phyloP scores from a whole-genome alignment of 345 rosid species.

The Populus davidiana region DNA sequence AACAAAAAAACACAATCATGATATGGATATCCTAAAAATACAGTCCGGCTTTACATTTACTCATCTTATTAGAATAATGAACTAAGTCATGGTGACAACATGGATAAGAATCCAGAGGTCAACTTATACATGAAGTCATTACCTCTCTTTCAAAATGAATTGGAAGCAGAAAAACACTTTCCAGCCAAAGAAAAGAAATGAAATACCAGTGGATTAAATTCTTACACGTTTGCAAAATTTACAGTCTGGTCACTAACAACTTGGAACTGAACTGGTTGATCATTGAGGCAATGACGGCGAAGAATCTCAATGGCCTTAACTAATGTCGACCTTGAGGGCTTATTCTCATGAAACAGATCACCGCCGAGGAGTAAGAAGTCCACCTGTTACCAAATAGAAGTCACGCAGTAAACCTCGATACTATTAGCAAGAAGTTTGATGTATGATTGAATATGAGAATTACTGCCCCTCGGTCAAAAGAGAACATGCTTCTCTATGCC shows the following conservation, averaged over 20 bases:
- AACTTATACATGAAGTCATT: neutral
- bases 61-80: neutral
- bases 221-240: constrained; percentile 78
- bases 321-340: constrained; percentile 91
- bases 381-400: constrained; percentile 51
- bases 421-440: neutral
- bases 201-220: neutral
- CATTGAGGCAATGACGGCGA: constrained; percentile 86
- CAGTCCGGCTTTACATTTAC: neutral
- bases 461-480: neutral
- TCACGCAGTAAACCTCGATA: neutral
- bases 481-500: no score
- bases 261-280: constrained; percentile 90
- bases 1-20: neutral
- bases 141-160: constrained; percentile 4
- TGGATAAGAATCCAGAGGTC: neutral
- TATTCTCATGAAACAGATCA: constrained; percentile 98
- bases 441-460: neutral
- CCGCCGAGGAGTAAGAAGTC: constrained; percentile 94
- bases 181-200: neutral
- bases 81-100: neutral
- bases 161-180: constrained; percentile 1
- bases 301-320: constrained; percentile 97
- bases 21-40: neutral
- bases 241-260: constrained; percentile 97